Conservation (phyloP, 805 yeast species). For the Teunomyces tritomae region DNA sequence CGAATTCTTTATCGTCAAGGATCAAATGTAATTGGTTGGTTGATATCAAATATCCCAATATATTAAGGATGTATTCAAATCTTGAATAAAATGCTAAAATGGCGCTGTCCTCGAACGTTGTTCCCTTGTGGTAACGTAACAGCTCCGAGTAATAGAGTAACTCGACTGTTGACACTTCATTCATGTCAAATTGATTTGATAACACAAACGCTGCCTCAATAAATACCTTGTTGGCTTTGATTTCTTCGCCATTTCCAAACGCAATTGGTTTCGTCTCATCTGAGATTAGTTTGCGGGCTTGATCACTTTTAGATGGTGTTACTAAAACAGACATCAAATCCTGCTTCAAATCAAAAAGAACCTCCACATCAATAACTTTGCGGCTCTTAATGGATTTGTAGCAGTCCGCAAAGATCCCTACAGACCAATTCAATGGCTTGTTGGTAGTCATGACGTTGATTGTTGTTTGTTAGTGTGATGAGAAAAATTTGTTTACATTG, state of each 20-base stretch:
- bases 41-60: conserved; percentile 38
- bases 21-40: conserved; percentile 21
- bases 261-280: conserved; percentile 31
- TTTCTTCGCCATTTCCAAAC: conserved; percentile 56
- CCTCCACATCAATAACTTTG: conserved; percentile 18
- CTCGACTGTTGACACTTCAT: conserved; percentile 76
- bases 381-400: conserved; percentile 42
- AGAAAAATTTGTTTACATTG: conserved; percentile 8
- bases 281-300: conserved; percentile 48
- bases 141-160: conserved; percentile 49
- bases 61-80: conserved; percentile 69
- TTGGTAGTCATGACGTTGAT: conserved; percentile 5
- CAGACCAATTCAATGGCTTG: conserved; percentile 34
- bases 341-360: conserved; percentile 31
- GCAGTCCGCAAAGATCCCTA: conserved; percentile 40
- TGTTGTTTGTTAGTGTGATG: background rate
- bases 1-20: conserved; percentile 10
- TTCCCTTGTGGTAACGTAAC: conserved; percentile 43
- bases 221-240: conserved; percentile 64
- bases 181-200: conserved; percentile 50
- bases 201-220: conserved; percentile 59
- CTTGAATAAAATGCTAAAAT: conserved; percentile 66
- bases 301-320: conserved; percentile 43
- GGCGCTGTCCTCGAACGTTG: conserved; percentile 57
- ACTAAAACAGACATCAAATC: conserved; percentile 47